phyloP scores from a whole-genome alignment of 2,329 filamentous ascomycete genomes.

The Pseudogymnoascus sp. region DNA sequence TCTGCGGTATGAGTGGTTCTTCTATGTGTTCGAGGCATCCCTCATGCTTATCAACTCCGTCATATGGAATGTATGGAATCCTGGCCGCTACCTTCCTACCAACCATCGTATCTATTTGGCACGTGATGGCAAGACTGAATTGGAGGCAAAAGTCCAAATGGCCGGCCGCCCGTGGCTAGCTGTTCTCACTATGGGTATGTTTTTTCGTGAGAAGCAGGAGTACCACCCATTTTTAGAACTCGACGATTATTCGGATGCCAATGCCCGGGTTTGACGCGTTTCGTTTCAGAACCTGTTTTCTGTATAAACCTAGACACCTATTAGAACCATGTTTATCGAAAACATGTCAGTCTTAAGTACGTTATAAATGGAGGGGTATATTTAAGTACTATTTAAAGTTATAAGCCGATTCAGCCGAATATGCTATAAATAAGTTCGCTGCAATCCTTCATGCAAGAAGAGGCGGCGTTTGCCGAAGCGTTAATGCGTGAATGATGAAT shows the following conservation, averaged over 20 bases:
- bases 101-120: constrained; percentile 39
- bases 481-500: not conserved
- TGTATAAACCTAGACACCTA: not conserved
- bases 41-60: constrained; percentile 42
- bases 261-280: not conserved
- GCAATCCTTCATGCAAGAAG: not conserved
- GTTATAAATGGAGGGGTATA: not conserved
- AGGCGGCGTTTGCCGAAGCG: not conserved
- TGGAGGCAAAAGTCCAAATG: constrained; percentile 38
- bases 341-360: not conserved
- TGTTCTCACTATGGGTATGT: constrained; percentile 13
- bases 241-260: not conserved
- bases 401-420: not conserved
- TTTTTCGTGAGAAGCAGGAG: constrained; percentile 12
- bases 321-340: not conserved
- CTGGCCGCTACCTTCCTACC: constrained; percentile 39
- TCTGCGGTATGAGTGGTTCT: constrained; percentile 46
- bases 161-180: constrained; percentile 29
- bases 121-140: constrained; percentile 38
- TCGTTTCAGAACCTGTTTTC: not conserved
- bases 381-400: not conserved
- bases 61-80: constrained; percentile 41
- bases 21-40: constrained; percentile 45
- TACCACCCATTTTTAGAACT: constrained; percentile 1
- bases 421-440: not conserved